Evolutionary conservation across 257 asterid species (phyloP), one percentile per base, ranked within the genome.

Genomic region (Oldenlandia corymbosa): DNA sequence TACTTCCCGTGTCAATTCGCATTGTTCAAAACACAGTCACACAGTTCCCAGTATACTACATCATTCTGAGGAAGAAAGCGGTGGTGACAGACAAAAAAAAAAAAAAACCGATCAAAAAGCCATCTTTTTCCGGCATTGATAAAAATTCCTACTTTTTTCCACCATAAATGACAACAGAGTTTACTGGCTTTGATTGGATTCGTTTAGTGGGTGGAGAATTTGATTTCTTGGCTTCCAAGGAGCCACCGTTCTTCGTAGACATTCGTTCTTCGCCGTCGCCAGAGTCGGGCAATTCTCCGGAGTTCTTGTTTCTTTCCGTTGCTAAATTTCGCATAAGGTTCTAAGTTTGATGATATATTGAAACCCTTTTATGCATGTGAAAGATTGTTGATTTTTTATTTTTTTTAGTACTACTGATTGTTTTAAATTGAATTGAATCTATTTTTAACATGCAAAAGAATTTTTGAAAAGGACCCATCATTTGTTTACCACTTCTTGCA

Each of bases 121-220:
- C n/a, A n/a, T n/a, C n/a, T n/a, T n/a, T n/a, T n/a, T n/a, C n/a
- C n/a, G n/a, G n/a, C 7, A 17, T 43, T 60, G 65, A 42, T 41
- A 27, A n/a, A n/a, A n/a, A n/a, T n/a, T n/a, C n/a, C n/a, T 30
- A 31, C 62, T 41, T 67, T 66, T 66, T 67, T 48, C 53, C 6
- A 52, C 81, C 87, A 76, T 89, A 89, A 89, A 89, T 89, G 96
- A 84, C 95, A 79, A 88, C 27, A 86, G 69, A 70, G 65, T 66
- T 78, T 61, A 21, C 72, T 54, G 82, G 82, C 34, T 39, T 72
- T 76, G 52, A 69, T 65, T 54, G 31, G 24, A 60, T 64, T 41
- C 63, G 65, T 58, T 79, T 60, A 71, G n/a, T n/a, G n/a, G 75
- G 67, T 28, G 34, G 14, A 62, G 71, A 32, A 71, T 57, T 45